These are phyloP conservation scores for Oehlia diaphana DNA, from an alignment of 192 early-diverging fungal genomes.

Conservation along the genomic window DNA sequence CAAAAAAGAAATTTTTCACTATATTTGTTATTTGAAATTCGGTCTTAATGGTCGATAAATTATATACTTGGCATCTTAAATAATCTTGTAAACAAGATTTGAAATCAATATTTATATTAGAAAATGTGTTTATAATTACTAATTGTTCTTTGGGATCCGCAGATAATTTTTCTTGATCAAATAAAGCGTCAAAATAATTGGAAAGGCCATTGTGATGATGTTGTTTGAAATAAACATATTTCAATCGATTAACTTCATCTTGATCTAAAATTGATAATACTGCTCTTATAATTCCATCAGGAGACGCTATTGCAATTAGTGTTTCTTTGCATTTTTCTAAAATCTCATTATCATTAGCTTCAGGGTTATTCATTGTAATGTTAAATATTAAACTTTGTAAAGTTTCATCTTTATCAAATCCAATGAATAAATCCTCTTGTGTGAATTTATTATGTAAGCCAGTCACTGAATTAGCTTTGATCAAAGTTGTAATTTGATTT, in stretches of 20 bases:
- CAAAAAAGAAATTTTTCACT: constrained; percentile 9
- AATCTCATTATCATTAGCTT: neutral
- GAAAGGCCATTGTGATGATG: neutral
- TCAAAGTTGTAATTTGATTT: neutral
- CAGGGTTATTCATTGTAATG: neutral
- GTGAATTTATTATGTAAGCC: neutral
- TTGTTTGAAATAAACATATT: constrained; percentile 1
- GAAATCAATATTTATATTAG: constrained; percentile 7
- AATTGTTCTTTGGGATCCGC: neutral
- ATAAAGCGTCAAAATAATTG: neutral
- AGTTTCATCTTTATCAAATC: constrained; percentile 11
- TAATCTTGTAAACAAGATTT: neutral
- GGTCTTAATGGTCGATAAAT: constrained; percentile 13
- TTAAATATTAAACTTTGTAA: constrained; percentile 23
- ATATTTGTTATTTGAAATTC: neutral
- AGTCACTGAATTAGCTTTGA: neutral
- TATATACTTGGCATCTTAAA: neutral
- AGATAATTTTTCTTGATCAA: neutral
- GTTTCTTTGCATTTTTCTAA: constrained; percentile 21
- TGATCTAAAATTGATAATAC: neutral
- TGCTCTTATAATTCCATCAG: constrained; percentile 27
- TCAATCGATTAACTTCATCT: constrained; percentile 5
- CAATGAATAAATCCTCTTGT: constrained; percentile 22
- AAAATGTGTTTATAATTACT: constrained; percentile 23
- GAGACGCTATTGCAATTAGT: constrained; percentile 7